Conservation (phyloP, 2,329 filamentous ascomycete genomes). For the Pestalotiopsis sp. region DNA sequence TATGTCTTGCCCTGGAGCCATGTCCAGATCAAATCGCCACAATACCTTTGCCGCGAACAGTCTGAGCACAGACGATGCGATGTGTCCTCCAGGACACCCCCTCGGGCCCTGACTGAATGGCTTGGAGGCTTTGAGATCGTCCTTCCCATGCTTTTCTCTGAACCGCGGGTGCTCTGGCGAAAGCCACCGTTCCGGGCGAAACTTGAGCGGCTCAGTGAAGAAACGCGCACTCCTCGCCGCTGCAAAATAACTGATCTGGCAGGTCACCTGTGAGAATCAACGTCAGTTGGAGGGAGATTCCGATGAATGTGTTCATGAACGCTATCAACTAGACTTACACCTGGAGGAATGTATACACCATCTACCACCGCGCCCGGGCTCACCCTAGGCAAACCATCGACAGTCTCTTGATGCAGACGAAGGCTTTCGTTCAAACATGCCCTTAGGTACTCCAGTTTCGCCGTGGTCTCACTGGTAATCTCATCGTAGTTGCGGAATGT, state of each 20-base stretch:
- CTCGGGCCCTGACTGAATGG: conserved; percentile 20
- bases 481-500: conserved; percentile 31
- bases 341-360: conserved; percentile 25
- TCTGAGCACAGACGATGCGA: conserved; percentile 13
- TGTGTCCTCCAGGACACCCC: conserved; percentile 15
- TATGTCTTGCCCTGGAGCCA: conserved; percentile 11
- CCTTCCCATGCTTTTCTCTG: conserved; percentile 10
- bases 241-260: conserved; percentile 12
- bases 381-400: conserved; percentile 21
- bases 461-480: conserved; percentile 26
- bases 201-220: conserved; percentile 15
- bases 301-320: not conserved
- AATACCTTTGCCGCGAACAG: conserved; percentile 15
- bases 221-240: conserved; percentile 9
- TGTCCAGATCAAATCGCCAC: conserved; percentile 15
- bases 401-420: conserved; percentile 32
- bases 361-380: conserved; percentile 27
- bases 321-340: conserved; percentile 19
- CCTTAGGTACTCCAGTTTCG: conserved; percentile 33
- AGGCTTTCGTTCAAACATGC: conserved; percentile 38
- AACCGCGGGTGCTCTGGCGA: conserved; percentile 9
- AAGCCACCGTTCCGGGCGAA: conserved; percentile 20
- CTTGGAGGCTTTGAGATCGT: conserved; percentile 14
- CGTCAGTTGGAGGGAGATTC: not conserved
- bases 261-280: not conserved